These are phyloP conservation scores for Biscogniauxia mediterranea DNA, from an alignment of 2,329 filamentous ascomycete species.

Conservation along the genomic window DNA sequence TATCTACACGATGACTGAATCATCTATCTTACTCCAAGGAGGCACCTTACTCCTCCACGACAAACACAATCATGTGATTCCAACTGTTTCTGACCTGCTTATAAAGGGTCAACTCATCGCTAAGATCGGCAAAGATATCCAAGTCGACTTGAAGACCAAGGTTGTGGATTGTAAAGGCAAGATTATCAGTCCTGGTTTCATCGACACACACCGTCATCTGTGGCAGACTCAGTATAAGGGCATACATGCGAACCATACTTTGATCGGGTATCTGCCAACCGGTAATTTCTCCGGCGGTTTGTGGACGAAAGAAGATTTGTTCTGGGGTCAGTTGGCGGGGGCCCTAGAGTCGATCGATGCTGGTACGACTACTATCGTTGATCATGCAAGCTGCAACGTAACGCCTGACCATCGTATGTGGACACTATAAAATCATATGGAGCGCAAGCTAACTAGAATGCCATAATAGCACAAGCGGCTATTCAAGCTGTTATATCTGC, in stretches of 20 bases:
- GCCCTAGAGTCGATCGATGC: conserved; percentile 40
- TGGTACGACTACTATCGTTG: conserved; percentile 42
- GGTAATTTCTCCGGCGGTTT: conserved; percentile 38
- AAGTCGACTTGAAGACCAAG: conserved; percentile 7
- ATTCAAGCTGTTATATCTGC: conserved; percentile 41
- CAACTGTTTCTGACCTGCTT: conserved; percentile 15
- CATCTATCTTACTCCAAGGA: conserved; percentile 13
- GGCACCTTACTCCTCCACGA: conserved; percentile 19
- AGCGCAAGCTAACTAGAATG: not conserved
- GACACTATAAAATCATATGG: conserved; percentile 15
- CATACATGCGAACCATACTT: conserved; percentile 21
- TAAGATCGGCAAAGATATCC: conserved; percentile 10
- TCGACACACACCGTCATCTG: conserved; percentile 44
- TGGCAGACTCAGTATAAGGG: conserved; percentile 41
- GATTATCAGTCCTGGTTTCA: conserved; percentile 41
- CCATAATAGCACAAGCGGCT: conserved; percentile 29
- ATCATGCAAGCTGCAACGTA: conserved; percentile 36
- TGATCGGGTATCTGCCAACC: conserved; percentile 26
- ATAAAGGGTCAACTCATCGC: conserved; percentile 13
- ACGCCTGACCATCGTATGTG: conserved; percentile 31
- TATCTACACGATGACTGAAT: not conserved
- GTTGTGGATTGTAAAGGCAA: conserved; percentile 41
- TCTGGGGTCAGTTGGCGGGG: conserved; percentile 44
- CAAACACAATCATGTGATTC: conserved; percentile 12
- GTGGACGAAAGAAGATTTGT: conserved; percentile 42